These are phyloP conservation scores for Vinca major DNA, from an alignment of 305 asterid species.

Conservation along the genomic window DNA sequence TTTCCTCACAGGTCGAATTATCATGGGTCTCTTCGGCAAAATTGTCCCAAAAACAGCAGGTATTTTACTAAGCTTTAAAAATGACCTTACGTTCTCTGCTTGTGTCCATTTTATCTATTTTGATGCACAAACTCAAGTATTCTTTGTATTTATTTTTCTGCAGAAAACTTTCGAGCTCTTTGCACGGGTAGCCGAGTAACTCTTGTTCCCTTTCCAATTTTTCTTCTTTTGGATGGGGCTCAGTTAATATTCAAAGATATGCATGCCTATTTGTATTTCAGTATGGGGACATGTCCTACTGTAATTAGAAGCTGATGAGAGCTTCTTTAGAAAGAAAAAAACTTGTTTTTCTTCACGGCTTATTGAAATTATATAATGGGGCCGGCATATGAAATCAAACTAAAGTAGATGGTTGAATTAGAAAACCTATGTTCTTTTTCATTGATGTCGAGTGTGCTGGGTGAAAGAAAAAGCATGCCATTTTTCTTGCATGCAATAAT, in stretches of 20 bases:
- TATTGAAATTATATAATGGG: background rate
- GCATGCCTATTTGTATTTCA: background rate
- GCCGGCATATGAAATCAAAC: background rate
- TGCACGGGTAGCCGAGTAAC: constrained; percentile 88
- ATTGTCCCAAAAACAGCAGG: constrained; percentile 82
- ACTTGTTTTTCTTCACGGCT: background rate
- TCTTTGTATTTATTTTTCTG: constrained; percentile 23
- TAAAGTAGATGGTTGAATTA: background rate
- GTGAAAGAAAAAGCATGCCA: background rate
- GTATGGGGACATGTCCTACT: background rate
- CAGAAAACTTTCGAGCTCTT: constrained; percentile 94
- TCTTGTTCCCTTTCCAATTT: constrained; percentile 31
- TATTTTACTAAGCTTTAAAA: constrained; percentile 17
- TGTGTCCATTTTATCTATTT: constrained; percentile 4
- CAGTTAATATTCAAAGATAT: background rate
- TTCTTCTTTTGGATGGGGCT: constrained; percentile 11
- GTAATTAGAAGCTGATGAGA: background rate
- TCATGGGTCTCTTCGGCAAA: constrained; percentile 78
- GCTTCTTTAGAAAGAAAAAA: background rate
- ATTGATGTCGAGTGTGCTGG: background rate
- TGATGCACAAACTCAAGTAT: background rate
- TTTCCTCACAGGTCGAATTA: constrained; percentile 55
- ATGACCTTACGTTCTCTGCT: background rate
- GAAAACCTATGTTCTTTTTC: background rate
- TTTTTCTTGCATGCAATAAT: background rate